Evolutionary conservation across 768 basidiomycete genomes (phyloP), one percentile per base, ranked within the genome.

Genomic region (Lentinula guzmanii): DNA sequence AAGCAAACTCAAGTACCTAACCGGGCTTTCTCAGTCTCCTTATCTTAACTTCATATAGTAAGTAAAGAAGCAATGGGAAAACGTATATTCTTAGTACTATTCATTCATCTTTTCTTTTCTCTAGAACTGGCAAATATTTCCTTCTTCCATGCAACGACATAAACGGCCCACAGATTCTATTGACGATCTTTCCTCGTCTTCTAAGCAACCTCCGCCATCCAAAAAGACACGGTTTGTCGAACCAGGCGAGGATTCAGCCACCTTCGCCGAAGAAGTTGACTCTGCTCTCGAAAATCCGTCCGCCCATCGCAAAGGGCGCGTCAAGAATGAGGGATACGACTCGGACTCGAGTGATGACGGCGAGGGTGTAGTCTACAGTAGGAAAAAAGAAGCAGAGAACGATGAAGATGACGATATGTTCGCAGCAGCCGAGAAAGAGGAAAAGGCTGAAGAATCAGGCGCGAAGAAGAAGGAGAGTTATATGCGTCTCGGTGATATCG

Each of bases 341-440:
- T 93, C 92, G 1, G 95, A 97, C 74, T 95, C 94, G 2, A 94
- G 86, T 61, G 93, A 96, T 69, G 95, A 97, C 64, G 94, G 91
- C 2, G 94, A 97, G 71, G 90, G 93, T n/a, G 93, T 95, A 41
- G 95, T 95, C 8, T 75, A 74, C n/a, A 91, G 90, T 69, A 82
- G 95, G 62, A 82, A 85, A 72, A 85, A 84, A 76, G 77, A 77
- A 1, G 83, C 77, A 16, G 80, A 78, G 1, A 84, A 82, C 10
- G 86, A 84, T 10, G 85, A 89, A 18, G 87, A 88, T 64, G 82
- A 84, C 24, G 92, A 93, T 67, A 91, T 94, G 86, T 94, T 93
- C 71, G 85, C 89, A 28, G 76, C 79, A 63, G 86, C 75, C 3
- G 84, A 86, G 62, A 84, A 83, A 65, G 82, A 82, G 52, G 81